Evolutionary conservation across 2,329 filamentous ascomycete species (phyloP).

Genomic region (Hymenoscyphus albidus): DNA sequence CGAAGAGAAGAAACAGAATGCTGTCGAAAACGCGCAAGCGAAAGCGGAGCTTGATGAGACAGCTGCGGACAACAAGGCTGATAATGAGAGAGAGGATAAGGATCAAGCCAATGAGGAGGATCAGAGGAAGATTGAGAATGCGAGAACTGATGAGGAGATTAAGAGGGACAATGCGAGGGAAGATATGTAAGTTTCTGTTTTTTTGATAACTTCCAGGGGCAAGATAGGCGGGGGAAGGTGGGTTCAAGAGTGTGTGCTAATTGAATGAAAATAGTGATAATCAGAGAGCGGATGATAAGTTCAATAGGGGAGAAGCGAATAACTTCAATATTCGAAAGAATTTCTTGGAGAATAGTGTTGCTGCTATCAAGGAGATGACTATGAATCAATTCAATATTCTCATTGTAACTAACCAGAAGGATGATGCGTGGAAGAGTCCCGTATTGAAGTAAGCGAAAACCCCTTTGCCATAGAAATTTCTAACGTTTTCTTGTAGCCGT

Average conservation of each 20-base stretch:
- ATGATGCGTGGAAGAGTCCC: background rate
- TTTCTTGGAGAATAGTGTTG: background rate
- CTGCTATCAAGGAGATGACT: slow-evolving; percentile 3
- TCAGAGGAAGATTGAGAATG: slow-evolving; percentile 3
- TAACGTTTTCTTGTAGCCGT: background rate
- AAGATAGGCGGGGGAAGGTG: too few species aligned
- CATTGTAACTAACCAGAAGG: slow-evolving; percentile 1
- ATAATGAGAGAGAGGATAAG: background rate
- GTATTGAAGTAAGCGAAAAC: background rate
- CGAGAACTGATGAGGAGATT: background rate
- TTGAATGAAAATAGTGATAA: background rate
- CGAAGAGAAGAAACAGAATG: background rate
- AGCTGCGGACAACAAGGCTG: background rate
- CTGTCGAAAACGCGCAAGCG: background rate
- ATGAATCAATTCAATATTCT: slow-evolving; percentile 3
- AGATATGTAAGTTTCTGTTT: background rate
- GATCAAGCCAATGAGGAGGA: slow-evolving; percentile 3
- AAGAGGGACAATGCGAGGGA: background rate
- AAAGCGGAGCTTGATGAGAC: background rate
- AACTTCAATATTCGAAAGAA: slow-evolving; percentile 3
- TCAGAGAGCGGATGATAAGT: background rate
- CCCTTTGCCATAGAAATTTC: background rate
- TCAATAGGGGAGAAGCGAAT: background rate
- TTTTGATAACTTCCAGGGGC: too few species aligned
- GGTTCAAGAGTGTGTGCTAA: too few species aligned